phyloP scores from a whole-genome alignment of 345 rosid genomes.

The Aquilaria malaccensis region DNA sequence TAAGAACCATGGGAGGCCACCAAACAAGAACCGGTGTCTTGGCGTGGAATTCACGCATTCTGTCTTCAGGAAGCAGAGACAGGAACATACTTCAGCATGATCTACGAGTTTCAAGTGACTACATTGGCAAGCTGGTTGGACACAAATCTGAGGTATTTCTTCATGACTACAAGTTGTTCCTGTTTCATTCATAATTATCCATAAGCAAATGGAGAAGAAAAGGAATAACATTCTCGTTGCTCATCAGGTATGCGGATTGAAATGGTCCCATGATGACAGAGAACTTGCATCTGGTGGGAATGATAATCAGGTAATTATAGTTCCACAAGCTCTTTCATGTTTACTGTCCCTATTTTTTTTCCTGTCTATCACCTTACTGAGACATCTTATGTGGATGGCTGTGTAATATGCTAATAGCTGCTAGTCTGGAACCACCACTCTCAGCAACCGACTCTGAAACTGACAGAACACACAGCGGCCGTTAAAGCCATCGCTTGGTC shows the following conservation, averaged over 20 bases:
- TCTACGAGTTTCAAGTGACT: constrained; percentile 74
- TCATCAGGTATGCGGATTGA: constrained; percentile 72
- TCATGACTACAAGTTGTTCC: not conserved
- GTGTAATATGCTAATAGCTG: constrained; percentile 39
- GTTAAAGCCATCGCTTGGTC: constrained; percentile 98
- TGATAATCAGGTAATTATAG: constrained; percentile 71
- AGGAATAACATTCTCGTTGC: not conserved
- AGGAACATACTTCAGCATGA: constrained; percentile 92
- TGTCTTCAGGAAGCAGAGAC: constrained; percentile 95
- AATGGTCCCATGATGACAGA: constrained; percentile 96
- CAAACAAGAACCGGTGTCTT: constrained; percentile 93
- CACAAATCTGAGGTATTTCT: constrained; percentile 82
- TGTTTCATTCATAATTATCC: not conserved
- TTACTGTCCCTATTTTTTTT: not conserved
- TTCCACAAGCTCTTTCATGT: not conserved
- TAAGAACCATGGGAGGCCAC: constrained; percentile 88
- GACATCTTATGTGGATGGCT: not conserved
- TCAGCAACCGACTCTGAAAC: constrained; percentile 59
- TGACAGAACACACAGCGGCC: constrained; percentile 98
- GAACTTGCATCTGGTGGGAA: constrained; percentile 99
- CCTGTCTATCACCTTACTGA: not conserved
- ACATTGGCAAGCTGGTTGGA: constrained; percentile 69
- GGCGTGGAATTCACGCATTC: constrained; percentile 89
- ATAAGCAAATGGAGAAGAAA: not conserved
- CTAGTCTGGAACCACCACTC: constrained; percentile 97